Conservation (phyloP, 768 basidiomycete genomes). For the Boletus sensibilis region DNA sequence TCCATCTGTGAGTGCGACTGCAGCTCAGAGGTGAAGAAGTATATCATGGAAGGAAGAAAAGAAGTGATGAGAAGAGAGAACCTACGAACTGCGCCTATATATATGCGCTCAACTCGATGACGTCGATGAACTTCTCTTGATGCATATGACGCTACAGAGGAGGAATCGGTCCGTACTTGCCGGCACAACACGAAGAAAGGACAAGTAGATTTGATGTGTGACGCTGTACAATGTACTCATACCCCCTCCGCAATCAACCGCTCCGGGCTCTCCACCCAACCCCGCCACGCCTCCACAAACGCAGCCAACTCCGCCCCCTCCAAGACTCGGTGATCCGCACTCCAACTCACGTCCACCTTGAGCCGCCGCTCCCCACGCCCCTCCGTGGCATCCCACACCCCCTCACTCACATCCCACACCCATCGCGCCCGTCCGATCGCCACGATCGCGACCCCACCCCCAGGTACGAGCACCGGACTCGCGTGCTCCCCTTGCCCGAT, state of each 20-base stretch:
- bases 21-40: too few relatives aligned
- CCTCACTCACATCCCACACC: constrained; percentile 67
- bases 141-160: too few relatives aligned
- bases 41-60: not conserved
- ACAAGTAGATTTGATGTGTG: not conserved
- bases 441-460: constrained; percentile 83
- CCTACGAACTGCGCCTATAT: not conserved
- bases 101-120: not conserved
- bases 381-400: constrained; percentile 21
- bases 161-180: too few relatives aligned
- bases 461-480: constrained; percentile 73
- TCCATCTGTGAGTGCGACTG: not conserved
- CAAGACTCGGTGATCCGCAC: constrained; percentile 82
- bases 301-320: constrained; percentile 89
- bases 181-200: too few relatives aligned
- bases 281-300: constrained; percentile 84
- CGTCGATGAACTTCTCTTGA: not conserved
- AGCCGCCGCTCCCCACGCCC: constrained; percentile 49
- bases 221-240: constrained; percentile 27
- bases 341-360: constrained; percentile 72
- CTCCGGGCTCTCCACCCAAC: constrained; percentile 73
- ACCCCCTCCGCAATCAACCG: constrained; percentile 57
- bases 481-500: constrained; percentile 73
- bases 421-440: constrained; percentile 77
- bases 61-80: not conserved